Conservation (phyloP, 2,329 filamentous ascomycete genomes). For the Botryotinia narcissicola region DNA sequence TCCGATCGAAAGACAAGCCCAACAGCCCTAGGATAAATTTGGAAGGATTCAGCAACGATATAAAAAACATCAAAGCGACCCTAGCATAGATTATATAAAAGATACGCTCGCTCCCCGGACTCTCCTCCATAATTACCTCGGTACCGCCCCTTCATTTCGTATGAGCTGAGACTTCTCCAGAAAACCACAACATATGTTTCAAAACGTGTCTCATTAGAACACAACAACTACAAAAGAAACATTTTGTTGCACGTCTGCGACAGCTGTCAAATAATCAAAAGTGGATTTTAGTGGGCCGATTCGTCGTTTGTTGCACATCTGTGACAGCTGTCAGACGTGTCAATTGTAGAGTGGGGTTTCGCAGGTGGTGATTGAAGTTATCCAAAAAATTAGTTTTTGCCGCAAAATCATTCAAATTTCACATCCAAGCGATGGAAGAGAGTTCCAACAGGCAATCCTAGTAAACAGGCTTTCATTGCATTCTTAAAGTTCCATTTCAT, state of each 20-base stretch:
- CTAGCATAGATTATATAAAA: neutral
- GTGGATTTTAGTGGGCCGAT: neutral
- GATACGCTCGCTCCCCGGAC: too few species aligned
- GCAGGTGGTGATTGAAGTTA: neutral
- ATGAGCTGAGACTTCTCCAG: neutral
- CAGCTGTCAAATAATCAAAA: conserved; percentile 4
- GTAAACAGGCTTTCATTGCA: neutral
- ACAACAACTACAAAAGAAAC: neutral
- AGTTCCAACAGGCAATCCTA: too few species aligned
- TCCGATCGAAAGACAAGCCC: neutral
- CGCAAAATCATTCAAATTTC: neutral
- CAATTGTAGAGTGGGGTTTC: neutral
- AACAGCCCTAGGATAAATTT: neutral
- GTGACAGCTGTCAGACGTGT: conserved; percentile 8
- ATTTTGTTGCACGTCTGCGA: conserved; percentile 12
- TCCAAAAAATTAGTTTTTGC: neutral
- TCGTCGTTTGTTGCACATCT: conserved; percentile 6
- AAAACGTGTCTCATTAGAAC: neutral
- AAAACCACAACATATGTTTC: neutral
- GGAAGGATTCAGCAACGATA: neutral
- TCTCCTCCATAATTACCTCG: neutral
- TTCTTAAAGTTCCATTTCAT: neutral
- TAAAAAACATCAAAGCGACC: neutral
- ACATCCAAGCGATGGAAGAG: neutral
- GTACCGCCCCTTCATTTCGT: neutral